A percentile compares a stretch with the other conserved stretches of the same genome.
Conservation (phyloP, 495 filamentous ascomycete species). For the Xylaria scruposa region DNA sequence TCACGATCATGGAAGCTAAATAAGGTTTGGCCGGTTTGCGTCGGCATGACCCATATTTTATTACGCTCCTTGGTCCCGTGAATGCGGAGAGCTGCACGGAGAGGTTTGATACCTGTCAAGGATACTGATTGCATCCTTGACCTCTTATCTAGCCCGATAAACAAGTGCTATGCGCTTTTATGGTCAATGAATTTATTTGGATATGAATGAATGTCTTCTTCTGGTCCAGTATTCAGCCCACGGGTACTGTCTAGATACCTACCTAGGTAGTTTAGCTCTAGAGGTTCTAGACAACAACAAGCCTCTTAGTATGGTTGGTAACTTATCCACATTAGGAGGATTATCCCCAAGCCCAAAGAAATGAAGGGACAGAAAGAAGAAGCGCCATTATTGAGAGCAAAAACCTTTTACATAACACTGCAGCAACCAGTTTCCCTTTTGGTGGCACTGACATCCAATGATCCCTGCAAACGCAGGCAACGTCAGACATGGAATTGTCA, state of each 20-base stretch:
- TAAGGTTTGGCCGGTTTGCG: slow-evolving; percentile 24
- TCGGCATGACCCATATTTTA: slow-evolving; percentile 27
- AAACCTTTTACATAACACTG: not conserved
- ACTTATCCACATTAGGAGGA: not conserved
- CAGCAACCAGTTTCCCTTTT: slow-evolving; percentile 10
- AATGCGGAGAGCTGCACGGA: slow-evolving; percentile 18
- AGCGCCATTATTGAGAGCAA: not conserved
- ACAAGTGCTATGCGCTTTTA: not conserved
- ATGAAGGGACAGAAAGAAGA: not conserved
- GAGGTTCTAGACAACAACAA: not conserved
- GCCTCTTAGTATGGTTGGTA: not conserved
- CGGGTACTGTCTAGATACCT: not conserved
- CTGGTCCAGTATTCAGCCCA: not conserved
- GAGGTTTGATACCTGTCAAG: slow-evolving; percentile 16
- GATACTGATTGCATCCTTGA: not conserved
- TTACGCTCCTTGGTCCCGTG: slow-evolving; percentile 23
- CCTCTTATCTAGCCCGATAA: slow-evolving; percentile 3
- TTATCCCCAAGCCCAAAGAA: not conserved
- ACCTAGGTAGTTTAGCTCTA: not conserved
- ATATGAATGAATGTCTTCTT: not conserved
- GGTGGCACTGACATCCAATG: not conserved
- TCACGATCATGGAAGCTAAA: slow-evolving; percentile 12
- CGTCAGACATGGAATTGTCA: not conserved
- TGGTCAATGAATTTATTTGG: not conserved
- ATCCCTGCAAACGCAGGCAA: slow-evolving; percentile 8